These are phyloP conservation scores for Clavispora santaluciae DNA, from an alignment of 805 yeast genomes.

Conservation along the genomic window DNA sequence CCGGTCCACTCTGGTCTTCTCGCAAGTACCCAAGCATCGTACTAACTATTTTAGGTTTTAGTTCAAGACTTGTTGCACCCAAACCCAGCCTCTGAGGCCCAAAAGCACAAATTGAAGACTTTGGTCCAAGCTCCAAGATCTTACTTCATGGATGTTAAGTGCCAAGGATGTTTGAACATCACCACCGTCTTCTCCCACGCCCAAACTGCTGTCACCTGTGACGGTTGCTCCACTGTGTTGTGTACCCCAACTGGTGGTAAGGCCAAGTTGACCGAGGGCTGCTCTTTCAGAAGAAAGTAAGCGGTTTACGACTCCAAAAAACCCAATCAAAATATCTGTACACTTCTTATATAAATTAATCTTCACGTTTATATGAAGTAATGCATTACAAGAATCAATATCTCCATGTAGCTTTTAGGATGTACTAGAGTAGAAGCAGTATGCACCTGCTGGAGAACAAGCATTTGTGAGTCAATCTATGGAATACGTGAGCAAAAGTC, in stretches of 20 bases:
- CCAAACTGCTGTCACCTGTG: conserved; percentile 40
- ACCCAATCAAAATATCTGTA: conserved; percentile 1
- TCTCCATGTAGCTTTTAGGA: too few species aligned
- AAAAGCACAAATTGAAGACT: conserved; percentile 35
- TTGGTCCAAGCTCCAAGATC: conserved; percentile 40
- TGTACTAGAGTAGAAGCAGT: too few species aligned
- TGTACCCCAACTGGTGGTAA: conserved; percentile 41
- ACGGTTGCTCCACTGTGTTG: conserved; percentile 36
- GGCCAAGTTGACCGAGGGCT: conserved; percentile 40
- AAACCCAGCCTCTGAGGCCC: conserved; percentile 33
- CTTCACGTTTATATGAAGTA: conserved; percentile 3
- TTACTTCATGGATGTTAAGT: conserved; percentile 40
- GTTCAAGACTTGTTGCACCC: conserved; percentile 43
- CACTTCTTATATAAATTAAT: conserved; percentile 4
- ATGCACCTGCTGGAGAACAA: too few species aligned
- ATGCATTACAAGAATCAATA: conserved; percentile 1
- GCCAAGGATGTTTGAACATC: conserved; percentile 40
- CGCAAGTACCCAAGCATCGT: neutral
- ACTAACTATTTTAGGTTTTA: conserved; percentile 29
- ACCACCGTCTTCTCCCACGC: conserved; percentile 40
- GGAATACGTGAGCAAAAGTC: too few species aligned
- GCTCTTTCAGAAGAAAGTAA: conserved; percentile 39
- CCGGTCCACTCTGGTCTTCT: neutral
- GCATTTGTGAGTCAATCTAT: too few species aligned
- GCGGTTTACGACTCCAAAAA: conserved; percentile 1